Evolutionary conservation across 345 rosid genomes (phyloP), one percentile per base, ranked within the genome.

Genomic region (Hibiscus trionum): DNA sequence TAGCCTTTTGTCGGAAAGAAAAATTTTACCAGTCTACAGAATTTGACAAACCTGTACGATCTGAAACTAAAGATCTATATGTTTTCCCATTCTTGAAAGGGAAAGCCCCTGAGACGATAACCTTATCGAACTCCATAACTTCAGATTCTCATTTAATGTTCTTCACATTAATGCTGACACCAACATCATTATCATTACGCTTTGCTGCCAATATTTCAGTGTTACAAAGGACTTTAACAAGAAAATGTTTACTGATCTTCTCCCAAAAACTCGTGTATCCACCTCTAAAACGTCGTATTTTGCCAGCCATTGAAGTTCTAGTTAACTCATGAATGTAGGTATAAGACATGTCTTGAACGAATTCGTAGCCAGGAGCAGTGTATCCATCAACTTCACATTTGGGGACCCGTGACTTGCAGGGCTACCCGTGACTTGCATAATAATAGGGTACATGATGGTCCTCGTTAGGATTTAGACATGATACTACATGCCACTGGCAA

Each of bases 281-380:
- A 61, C 86, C 89, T 68, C 76, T 86, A 61, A 88, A 82, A 26
- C 90, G 88, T 15, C 84, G 72, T 35, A 88, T 86, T 77, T 88
- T 88, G 59, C 93, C 89, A 12, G 93, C 93, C 90, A 88, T 88
- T 62, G 90, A 86, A 61, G 90, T 88, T 72, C 86, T 67, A 29
- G 86, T 86, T 77, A 88, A 88, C 77, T 88, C 93, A 59, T 88
- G 93, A 55, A 88, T 65, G 71, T 85, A 88, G 8, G 90, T 86
- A 52, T 86, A 86, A 33, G 93, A 84, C 93, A 88, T 88, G 74
- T 88, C 90, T 76, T 84, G 88, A 52, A 85, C 82, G 33, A 77
- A 86, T 46, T 90, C 93, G 49, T 88, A 86, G 5, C 93, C 90
- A 7, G 93, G 86, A 77, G 93, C 93, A 21, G 90, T 88, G 68